Base-by-base conservation (phyloP, 2,329 filamentous ascomycete genomes). In the Fusarium cyanostomum region DNA sequence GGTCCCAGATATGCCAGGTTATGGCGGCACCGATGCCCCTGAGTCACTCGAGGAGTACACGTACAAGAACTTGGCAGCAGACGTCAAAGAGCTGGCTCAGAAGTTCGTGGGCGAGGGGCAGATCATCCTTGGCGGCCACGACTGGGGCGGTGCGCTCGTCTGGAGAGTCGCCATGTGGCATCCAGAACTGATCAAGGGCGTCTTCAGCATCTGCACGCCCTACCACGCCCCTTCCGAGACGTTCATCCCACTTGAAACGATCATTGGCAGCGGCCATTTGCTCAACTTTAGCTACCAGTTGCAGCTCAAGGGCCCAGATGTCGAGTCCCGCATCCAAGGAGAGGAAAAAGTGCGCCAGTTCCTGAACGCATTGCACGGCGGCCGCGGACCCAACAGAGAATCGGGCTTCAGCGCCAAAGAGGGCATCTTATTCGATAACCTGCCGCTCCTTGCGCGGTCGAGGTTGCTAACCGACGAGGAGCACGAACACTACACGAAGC, bases 41-140 rank as follows among this genome's bases (percentile, higher is more conserved):
- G 81, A 86, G 37, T 81, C 83, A 1, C 75, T 88, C 4, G 77
- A 78, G 44, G 79, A 85, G 52, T 97, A 94, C 78, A 86, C 86
- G 21, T 81, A 87, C 73, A 95, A 92, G 79, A 86, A 83, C 63
- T 86, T 91, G 58, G 84, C 90, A 15, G 86, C 88, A 52, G 92
- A 97, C 72, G 84, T 98, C 66, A 89, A 87, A 18, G 88, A 87
- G 60, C 82, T 98, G 21, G 87, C 90, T 7, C 79, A 79, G 57
- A 83, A 89, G 62, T 78, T 81, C 52, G 77, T 79, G 26, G 77
- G 80, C 50, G 50, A 80, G 75, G 73, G 73, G 8, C 78, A 78
- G 53, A 89, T 97, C 71, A 89, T 97, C 54, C 84, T 97, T 12
- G 92, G 93, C 44, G 94, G 93, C 8, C 94, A 97, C 78, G 94